A percentile compares a stretch with the other conserved stretches of the same genome.
Conservation (phyloP, 2,329 filamentous ascomycete species). For the Fusarium euwallaceae region DNA sequence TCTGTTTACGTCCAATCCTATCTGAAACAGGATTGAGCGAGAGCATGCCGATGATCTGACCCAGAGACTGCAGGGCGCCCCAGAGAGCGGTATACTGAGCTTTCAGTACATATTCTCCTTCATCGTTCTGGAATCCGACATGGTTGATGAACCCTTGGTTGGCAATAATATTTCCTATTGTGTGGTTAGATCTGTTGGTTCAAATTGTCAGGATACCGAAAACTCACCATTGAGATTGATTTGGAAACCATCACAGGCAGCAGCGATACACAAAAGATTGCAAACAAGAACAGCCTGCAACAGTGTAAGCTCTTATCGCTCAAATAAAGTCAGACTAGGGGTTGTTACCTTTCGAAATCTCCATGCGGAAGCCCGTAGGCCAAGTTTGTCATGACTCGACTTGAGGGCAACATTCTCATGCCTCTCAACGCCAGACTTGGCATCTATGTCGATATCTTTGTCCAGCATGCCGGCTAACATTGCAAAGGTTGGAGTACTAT, state of each 20-base stretch:
- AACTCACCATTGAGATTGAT: background rate
- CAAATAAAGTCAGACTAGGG: background rate
- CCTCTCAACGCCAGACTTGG: background rate
- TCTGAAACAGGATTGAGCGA: background rate
- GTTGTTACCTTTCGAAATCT: background rate
- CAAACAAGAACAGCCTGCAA: background rate
- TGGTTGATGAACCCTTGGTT: background rate
- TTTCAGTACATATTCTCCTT: background rate
- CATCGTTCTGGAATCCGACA: background rate
- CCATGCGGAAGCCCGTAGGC: background rate
- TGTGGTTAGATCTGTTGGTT: background rate
- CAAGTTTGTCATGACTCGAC: background rate
- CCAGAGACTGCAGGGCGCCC: background rate
- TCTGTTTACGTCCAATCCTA: background rate
- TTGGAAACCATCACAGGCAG: background rate
- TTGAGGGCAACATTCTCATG: background rate
- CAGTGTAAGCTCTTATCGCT: background rate
- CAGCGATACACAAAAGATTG: background rate
- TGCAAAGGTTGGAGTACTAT: background rate
- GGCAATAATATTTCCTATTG: background rate
- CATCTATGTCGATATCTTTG: background rate
- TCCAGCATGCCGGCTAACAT: background rate
- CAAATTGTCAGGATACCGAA: background rate
- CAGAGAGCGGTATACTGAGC: background rate
- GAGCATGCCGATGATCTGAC: background rate